Conservation (phyloP, 2,329 filamentous ascomycete genomes). For the Emericellopsis atlantica region DNA sequence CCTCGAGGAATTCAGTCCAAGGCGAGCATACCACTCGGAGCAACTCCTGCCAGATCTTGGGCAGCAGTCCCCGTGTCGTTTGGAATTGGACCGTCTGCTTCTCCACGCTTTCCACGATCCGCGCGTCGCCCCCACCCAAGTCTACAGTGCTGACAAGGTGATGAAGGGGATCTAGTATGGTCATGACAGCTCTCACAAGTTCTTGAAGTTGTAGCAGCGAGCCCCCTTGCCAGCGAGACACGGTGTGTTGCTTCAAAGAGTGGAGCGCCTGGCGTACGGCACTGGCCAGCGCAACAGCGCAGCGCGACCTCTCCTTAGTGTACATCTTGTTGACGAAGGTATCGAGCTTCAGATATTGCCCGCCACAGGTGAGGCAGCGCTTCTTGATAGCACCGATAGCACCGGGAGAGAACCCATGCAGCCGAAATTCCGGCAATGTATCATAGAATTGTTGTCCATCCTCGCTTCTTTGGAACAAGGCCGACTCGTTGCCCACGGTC, state of each 20-base stretch:
- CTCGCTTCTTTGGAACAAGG: conserved; percentile 53
- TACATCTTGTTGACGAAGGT: conserved; percentile 34
- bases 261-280: conserved; percentile 32
- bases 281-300: conserved; percentile 38
- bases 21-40: conserved; percentile 49
- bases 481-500: conserved; percentile 57
- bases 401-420: conserved; percentile 43
- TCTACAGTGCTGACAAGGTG: conserved; percentile 33
- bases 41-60: conserved; percentile 54
- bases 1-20: conserved; percentile 55
- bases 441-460: conserved; percentile 38
- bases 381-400: conserved; percentile 32
- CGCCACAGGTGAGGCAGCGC: conserved; percentile 33
- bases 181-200: conserved; percentile 29
- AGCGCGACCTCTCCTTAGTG: conserved; percentile 26
- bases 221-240: conserved; percentile 29
- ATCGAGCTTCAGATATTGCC: conserved; percentile 30
- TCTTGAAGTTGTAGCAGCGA: conserved; percentile 42
- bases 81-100: conserved; percentile 50
- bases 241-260: conserved; percentile 27
- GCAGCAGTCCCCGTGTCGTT: conserved; percentile 47
- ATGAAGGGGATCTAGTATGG: conserved; percentile 38
- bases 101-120: conserved; percentile 49
- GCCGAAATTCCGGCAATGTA: conserved; percentile 29
- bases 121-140: conserved; percentile 39